Evolutionary conservation across 768 basidiomycete genomes (phyloP), one percentile per base, ranked within the genome.

Genomic region (Pseudohyphozyma bogoriensis): DNA sequence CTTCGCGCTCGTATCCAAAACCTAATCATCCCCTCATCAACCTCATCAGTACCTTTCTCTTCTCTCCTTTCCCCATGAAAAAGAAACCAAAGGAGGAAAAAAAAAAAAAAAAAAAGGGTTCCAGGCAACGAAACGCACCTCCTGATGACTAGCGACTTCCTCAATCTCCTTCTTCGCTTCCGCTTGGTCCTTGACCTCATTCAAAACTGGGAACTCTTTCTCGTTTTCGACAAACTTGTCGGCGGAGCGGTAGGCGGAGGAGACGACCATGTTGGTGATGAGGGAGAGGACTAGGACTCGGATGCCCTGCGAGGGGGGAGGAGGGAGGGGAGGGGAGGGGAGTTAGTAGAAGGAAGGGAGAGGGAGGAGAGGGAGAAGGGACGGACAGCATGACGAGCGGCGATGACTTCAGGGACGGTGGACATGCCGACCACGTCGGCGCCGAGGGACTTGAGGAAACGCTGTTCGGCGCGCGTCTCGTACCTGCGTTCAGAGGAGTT

Each of bases 341-440:
- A 24, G 24, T 20, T 39, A 37, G 31, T 51, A 10, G 36, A 31
- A 54, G 26, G 33, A 40, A 18, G 12, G 26, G 45, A 46, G 36
- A 40, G 24, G 29, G 58, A 47, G 32, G 45, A 39, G 32, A 26
- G 46, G 29, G 22, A 32, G 35, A 35, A 16, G 11, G 37, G 40
- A 55, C 67, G 39, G n/a, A 70, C 69, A 29, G 59, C 55, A 42
- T 67, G 65, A 18, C 58, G 44, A 12, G 85, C 89, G 0, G 82
- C 85, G 28, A 90, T 76, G 29, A 92, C 89, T 74, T 92, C 89
- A 0, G 89, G 89, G 20, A 91, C 81, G 0, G 90, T 92, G 66
- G 35, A 89, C 89, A 92, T 92, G 2, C 89, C 89, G 2, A 91
- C 89, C n/a, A 90, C 85, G 67, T 89, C 87, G 1, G 85, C 89